A percentile compares a stretch with the other conserved stretches of the same genome.
phyloP scores from a whole-genome alignment of 345 rosid species.

The Salix udensis region DNA sequence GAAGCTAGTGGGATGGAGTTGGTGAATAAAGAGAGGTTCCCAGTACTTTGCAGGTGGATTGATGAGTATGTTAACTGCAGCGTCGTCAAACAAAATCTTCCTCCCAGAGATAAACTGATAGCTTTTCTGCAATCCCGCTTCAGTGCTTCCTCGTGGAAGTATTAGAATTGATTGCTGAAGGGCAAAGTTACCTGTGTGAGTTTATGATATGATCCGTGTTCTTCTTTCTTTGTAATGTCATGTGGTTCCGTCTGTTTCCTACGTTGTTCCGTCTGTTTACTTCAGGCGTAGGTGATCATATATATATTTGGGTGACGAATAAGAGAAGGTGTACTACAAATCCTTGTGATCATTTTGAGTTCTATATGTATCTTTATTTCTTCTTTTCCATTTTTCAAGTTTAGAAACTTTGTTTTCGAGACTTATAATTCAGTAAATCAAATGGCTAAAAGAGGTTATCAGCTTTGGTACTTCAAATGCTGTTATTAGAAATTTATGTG shows the following conservation, averaged over 20 bases:
- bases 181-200: neutral
- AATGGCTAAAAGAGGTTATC: no score
- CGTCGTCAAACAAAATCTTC: slow-evolving; percentile 39
- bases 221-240: neutral
- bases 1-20: slow-evolving; percentile 39
- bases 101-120: slow-evolving; percentile 35
- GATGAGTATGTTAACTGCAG: slow-evolving; percentile 23
- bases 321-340: neutral
- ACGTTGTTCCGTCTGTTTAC: no score
- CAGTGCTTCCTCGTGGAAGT: slow-evolving; percentile 1
- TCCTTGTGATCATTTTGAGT: neutral
- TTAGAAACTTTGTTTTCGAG: neutral
- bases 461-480: no score
- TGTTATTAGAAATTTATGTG: no score
- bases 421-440: no score
- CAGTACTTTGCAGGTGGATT: slow-evolving; percentile 37
- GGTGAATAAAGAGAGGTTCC: slow-evolving; percentile 47
- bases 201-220: no score
- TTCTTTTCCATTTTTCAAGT: neutral
- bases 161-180: neutral
- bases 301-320: no score
- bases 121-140: slow-evolving; percentile 17
- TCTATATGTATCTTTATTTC: neutral
- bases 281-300: no score
- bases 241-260: no score